Percentiles rank a stretch among this genome's conserved stretches.
Conservation (phyloP, 2,329 filamentous ascomycete genomes). For the Endocalyx cinctus region DNA sequence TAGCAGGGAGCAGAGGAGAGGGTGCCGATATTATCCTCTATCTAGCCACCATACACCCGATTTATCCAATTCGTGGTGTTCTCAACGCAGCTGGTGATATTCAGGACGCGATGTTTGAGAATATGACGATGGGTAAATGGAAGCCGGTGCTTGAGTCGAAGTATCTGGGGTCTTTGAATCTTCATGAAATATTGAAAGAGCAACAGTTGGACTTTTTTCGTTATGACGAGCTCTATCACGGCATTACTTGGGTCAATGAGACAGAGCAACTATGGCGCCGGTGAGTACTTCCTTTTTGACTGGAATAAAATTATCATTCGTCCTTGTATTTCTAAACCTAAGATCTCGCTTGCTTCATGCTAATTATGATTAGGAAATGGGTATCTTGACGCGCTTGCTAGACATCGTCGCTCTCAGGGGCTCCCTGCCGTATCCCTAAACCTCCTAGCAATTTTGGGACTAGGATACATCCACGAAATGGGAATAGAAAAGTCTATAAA, state of each 20-base stretch:
- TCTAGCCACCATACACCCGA: background rate
- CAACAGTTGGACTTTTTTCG: constrained; percentile 1
- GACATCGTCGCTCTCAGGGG: background rate
- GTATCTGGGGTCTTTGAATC: background rate
- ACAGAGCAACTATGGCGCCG: constrained; percentile 1
- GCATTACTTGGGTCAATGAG: background rate
- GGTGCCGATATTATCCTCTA: too few species aligned
- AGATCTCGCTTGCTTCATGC: background rate
- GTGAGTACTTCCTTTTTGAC: too few species aligned
- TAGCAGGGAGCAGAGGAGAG: too few species aligned
- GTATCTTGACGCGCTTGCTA: background rate
- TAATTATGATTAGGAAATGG: background rate
- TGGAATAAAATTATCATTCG: too few species aligned
- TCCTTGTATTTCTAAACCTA: background rate
- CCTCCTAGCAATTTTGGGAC: constrained; percentile 1
- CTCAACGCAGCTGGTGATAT: background rate
- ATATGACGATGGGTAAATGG: constrained; percentile 1
- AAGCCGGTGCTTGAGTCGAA: background rate
- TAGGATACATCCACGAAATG: background rate
- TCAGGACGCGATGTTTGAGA: background rate
- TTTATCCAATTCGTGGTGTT: background rate
- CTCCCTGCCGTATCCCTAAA: background rate
- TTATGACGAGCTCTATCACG: constrained; percentile 1
- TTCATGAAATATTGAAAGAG: background rate
- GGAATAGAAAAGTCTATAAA: background rate